These are phyloP conservation scores for Candida succiphila DNA, from an alignment of 805 yeast species.

Conservation along the genomic window DNA sequence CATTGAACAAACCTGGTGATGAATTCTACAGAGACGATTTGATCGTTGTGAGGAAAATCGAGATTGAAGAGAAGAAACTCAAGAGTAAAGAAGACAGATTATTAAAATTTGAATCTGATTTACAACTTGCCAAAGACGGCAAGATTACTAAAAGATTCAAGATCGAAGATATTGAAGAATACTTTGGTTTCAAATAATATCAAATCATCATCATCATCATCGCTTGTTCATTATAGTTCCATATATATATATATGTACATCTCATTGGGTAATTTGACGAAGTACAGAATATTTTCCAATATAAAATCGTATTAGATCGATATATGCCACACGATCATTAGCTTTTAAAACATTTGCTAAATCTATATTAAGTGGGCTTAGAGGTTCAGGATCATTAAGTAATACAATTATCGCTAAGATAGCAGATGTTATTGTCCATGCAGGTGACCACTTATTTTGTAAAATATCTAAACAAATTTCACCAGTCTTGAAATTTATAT, in stretches of 20 bases:
- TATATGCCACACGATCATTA: constrained; percentile 34
- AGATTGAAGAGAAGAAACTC: constrained; percentile 17
- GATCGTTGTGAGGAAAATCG: constrained; percentile 20
- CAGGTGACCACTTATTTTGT: constrained; percentile 60
- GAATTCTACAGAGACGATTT: constrained; percentile 22
- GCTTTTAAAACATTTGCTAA: constrained; percentile 48
- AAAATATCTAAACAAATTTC: constrained; percentile 65
- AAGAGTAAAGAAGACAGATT: constrained; percentile 8
- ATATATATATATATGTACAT: background rate
- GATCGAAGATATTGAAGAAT: constrained; percentile 20
- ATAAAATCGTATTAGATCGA: constrained; percentile 31
- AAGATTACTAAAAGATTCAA: constrained; percentile 9
- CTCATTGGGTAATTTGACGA: background rate
- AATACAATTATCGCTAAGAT: constrained; percentile 49
- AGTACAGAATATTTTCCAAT: constrained; percentile 10
- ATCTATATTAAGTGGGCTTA: constrained; percentile 63
- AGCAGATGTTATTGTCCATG: constrained; percentile 52
- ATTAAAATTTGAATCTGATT: constrained; percentile 7
- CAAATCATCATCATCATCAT: background rate
- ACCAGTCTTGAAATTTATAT: constrained; percentile 43
- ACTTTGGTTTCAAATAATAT: constrained; percentile 19
- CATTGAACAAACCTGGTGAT: constrained; percentile 17
- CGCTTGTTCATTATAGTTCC: background rate
- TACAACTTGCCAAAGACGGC: constrained; percentile 16
- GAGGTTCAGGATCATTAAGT: constrained; percentile 57